Evolutionary conservation across 371 early-diverging fungal genomes (phyloP).

Genomic region (Mortierella polycephala): DNA sequence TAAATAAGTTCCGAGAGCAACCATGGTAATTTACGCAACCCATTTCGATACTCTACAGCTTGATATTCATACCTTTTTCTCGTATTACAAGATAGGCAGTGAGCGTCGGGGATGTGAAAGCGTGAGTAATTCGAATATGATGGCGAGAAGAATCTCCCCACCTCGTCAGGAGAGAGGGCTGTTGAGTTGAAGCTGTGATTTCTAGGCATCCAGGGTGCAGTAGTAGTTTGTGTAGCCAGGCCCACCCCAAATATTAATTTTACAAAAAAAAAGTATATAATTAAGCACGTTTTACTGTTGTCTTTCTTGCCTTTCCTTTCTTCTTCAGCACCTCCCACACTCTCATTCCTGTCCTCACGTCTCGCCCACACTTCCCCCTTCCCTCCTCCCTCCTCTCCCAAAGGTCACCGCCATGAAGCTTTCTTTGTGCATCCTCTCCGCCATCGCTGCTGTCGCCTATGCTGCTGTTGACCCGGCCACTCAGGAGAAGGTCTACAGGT

Average conservation of each 20-base stretch:
- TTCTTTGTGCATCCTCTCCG: constrained; percentile 16
- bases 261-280: neutral
- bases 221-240: neutral
- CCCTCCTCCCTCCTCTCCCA: neutral
- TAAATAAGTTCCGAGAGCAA: too few species aligned
- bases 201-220: too few species aligned
- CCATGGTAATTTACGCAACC: too few species aligned
- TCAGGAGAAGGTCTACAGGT: constrained; percentile 14
- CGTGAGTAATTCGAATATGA: too few species aligned
- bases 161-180: too few species aligned
- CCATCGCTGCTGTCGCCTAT: constrained; percentile 14
- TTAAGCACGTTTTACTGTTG: neutral
- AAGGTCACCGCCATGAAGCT: constrained; percentile 9
- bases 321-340: constrained; percentile 1
- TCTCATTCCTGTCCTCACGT: constrained; percentile 1
- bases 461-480: constrained; percentile 5
- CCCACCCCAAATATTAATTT: neutral
- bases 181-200: too few species aligned
- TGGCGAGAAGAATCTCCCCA: too few species aligned
- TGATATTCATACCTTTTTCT: too few species aligned
- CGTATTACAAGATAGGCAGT: too few species aligned
- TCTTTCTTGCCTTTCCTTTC: constrained; percentile 6
- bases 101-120: too few species aligned
- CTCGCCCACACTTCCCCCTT: neutral
- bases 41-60: too few species aligned